These are phyloP conservation scores for Pythium utonaiense DNA, from an alignment of 352 stramenopile species.

Conservation along the genomic window DNA sequence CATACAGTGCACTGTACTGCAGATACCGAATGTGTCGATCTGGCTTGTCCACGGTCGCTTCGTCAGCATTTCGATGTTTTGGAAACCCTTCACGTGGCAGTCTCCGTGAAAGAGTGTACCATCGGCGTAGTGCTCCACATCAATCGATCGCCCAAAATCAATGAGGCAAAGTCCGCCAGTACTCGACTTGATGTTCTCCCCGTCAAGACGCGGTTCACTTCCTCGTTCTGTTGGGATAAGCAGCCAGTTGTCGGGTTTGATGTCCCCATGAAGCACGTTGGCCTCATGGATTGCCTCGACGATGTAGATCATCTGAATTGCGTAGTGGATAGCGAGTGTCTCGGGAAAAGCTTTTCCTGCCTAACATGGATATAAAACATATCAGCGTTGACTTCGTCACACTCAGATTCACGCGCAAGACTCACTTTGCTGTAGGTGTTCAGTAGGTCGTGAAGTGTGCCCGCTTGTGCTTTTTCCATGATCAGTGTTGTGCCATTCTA, in stretches of 20 bases:
- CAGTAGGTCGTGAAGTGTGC: slow-evolving; percentile 76
- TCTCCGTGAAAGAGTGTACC: slow-evolving; percentile 62
- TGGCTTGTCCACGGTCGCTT: slow-evolving; percentile 72
- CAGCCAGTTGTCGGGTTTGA: slow-evolving; percentile 89
- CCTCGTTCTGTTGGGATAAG: slow-evolving; percentile 31
- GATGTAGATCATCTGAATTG: slow-evolving; percentile 74
- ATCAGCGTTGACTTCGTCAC: background rate
- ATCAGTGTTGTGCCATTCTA: slow-evolving; percentile 77
- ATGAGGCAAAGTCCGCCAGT: slow-evolving; percentile 66
- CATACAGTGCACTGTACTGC: slow-evolving; percentile 73
- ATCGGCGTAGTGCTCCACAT: slow-evolving; percentile 53
- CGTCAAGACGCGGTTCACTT: slow-evolving; percentile 4
- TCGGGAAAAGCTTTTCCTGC: slow-evolving; percentile 58
- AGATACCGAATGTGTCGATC: slow-evolving; percentile 84
- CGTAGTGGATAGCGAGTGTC: slow-evolving; percentile 66
- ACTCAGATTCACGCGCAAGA: no score
- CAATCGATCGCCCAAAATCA: slow-evolving; percentile 83
- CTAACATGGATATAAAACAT: slow-evolving; percentile 22
- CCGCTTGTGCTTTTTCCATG: slow-evolving; percentile 63
- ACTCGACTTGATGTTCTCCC: background rate
- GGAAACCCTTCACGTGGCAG: slow-evolving; percentile 83
- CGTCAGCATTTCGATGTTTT: slow-evolving; percentile 82
- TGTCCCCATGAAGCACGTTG: slow-evolving; percentile 74
- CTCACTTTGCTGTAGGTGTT: slow-evolving; percentile 44
- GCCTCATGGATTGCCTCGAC: slow-evolving; percentile 61